These are phyloP conservation scores for Aureobasidium sp. DNA, from an alignment of 2,329 filamentous ascomycete species.

Conservation along the genomic window DNA sequence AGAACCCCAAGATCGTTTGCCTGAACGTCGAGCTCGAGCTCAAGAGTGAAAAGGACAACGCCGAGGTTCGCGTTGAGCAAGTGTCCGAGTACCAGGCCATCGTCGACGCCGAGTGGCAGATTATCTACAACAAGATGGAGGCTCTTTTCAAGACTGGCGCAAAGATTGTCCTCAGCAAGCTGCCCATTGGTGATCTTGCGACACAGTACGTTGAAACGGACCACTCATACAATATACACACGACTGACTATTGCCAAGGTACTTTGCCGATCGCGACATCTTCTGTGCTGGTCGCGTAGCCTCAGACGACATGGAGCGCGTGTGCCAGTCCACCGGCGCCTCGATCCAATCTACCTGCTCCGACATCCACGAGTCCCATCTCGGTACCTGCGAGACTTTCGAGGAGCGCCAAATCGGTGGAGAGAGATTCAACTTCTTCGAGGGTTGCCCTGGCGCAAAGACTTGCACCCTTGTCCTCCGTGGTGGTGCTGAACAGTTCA, in stretches of 20 bases:
- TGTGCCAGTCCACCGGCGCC: slow-evolving; percentile 88
- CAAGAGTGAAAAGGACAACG: slow-evolving; percentile 99
- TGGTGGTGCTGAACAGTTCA: slow-evolving; percentile 97
- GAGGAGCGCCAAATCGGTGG: slow-evolving; percentile 96
- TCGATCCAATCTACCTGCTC: slow-evolving; percentile 93
- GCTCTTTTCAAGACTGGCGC: slow-evolving; percentile 87
- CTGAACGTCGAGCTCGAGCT: slow-evolving; percentile 96
- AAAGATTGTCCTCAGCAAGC: slow-evolving; percentile 93
- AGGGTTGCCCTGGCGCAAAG: slow-evolving; percentile 89
- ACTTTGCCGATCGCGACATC: slow-evolving; percentile 93
- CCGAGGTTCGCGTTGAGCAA: slow-evolving; percentile 94
- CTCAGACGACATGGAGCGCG: slow-evolving; percentile 87
- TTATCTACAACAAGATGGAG: slow-evolving; percentile 99
- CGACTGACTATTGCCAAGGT: slow-evolving; percentile 34
- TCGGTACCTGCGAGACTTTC: slow-evolving; percentile 82
- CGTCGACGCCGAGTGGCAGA: slow-evolving; percentile 98
- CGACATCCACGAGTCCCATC: slow-evolving; percentile 79
- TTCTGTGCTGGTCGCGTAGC: slow-evolving; percentile 95
- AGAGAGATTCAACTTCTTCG: slow-evolving; percentile 97
- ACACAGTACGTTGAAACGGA: slow-evolving; percentile 54
- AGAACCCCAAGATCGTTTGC: slow-evolving; percentile 91
- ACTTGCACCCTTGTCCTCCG: slow-evolving; percentile 93
- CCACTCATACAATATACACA: background rate
- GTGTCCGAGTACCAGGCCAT: slow-evolving; percentile 99
- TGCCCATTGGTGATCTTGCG: slow-evolving; percentile 93